phyloP scores from a whole-genome alignment of 164 flowering plant species.

The Dillenia suffruticosa region DNA sequence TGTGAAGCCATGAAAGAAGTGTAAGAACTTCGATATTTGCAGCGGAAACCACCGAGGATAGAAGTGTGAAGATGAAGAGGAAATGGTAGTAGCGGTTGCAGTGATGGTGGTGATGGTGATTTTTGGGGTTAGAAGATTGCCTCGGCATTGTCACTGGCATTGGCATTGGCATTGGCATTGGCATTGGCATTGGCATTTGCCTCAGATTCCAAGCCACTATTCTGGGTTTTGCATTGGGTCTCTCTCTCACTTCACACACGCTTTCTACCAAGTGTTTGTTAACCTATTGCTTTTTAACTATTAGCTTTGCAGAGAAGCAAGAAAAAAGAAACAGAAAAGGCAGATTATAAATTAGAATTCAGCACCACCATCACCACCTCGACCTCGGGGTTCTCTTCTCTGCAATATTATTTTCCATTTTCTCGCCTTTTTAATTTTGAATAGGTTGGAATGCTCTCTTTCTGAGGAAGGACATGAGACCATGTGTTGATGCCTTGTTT shows the following conservation, averaged over 20 bases:
- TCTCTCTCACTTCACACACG: conserved; percentile 18
- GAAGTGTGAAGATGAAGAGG: conserved; percentile 10
- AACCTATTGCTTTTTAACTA: neutral
- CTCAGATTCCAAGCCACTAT: conserved; percentile 52
- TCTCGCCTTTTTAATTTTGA: neutral
- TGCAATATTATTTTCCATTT: neutral
- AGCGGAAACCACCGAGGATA: conserved; percentile 4
- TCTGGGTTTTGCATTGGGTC: conserved; percentile 70
- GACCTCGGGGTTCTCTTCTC: too few species aligned
- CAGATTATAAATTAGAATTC: conserved; percentile 3
- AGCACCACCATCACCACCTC: conserved; percentile 11
- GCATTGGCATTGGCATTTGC: conserved; percentile 36
- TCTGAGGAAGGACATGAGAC: conserved; percentile 21
- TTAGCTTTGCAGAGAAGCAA: conserved; percentile 4
- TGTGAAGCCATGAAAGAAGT: conserved; percentile 49
- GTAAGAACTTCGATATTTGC: conserved; percentile 35
- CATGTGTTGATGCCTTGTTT: conserved; percentile 67
- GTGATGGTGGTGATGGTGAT: conserved; percentile 6
- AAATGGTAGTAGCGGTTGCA: neutral
- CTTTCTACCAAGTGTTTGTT: neutral
- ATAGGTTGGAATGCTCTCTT: conserved; percentile 18
- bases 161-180: conserved; percentile 32
- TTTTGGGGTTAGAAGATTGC: conserved; percentile 19
- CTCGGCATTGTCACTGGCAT: conserved; percentile 48
- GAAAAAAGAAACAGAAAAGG: conserved; percentile 3